A percentile compares a stretch with the other conserved stretches of the same genome.
Conservation (phyloP, 2,329 filamentous ascomycete species). For the Myriosclerotinia curreyana region DNA sequence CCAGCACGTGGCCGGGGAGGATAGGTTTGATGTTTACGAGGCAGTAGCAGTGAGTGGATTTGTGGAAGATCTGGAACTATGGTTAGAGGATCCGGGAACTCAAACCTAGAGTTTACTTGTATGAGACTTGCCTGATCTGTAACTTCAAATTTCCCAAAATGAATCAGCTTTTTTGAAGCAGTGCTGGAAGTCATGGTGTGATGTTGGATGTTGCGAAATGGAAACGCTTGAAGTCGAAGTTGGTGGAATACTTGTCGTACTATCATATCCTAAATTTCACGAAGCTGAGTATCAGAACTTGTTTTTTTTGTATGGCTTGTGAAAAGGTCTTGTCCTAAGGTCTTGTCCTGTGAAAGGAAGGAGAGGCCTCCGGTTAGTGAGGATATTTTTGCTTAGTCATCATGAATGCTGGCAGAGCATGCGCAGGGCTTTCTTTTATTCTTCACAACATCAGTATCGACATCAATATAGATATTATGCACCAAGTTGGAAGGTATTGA, state of each 20-base stretch:
- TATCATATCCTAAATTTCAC: not conserved
- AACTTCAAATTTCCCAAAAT: conserved; percentile 75
- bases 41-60: conserved; percentile 75
- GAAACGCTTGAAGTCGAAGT: not conserved
- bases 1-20: conserved; percentile 86
- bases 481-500: not conserved
- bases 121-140: conserved; percentile 61
- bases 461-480: not conserved
- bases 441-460: not conserved
- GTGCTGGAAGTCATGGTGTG: conserved; percentile 17
- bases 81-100: not conserved
- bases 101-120: not conserved
- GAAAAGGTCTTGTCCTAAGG: not conserved
- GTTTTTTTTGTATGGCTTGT: not conserved
- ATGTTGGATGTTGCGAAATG: not conserved
- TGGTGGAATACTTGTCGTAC: not conserved
- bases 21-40: conserved; percentile 95
- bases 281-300: not conserved
- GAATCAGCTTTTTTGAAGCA: conserved; percentile 45
- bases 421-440: not conserved
- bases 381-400: conserved; percentile 4
- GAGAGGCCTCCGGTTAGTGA: not conserved
- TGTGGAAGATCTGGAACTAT: conserved; percentile 72
- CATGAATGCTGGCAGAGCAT: not conserved
- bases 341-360: not conserved